Percentiles rank a stretch among this genome's conserved stretches.
Evolutionary conservation across 1,284 basidiomycete species (phyloP).

Genomic region (Irpex sp.): DNA sequence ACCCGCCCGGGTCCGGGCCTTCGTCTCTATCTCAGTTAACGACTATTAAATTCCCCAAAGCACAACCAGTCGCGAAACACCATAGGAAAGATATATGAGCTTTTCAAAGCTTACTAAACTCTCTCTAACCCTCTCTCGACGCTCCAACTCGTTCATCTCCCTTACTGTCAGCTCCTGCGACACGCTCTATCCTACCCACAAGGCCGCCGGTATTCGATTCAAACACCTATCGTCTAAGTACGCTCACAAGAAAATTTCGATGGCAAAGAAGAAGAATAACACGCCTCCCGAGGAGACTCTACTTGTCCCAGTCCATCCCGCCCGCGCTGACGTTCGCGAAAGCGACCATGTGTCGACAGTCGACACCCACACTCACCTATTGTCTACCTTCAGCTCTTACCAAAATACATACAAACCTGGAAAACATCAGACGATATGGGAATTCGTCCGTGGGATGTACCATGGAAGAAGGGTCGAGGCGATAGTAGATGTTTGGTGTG

Average conservation of each 20-base stretch:
- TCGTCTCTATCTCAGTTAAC: not conserved
- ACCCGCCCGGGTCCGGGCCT: no score
- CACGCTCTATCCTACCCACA: not conserved
- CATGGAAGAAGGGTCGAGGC: conserved; percentile 51
- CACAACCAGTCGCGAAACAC: not conserved
- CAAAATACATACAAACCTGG: conserved; percentile 53
- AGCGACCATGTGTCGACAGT: conserved; percentile 44
- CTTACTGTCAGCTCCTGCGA: no score
- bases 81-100: not conserved
- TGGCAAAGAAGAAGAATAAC: conserved; percentile 32
- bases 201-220: not conserved
- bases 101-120: not conserved
- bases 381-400: conserved; percentile 66
- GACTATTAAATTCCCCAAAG: not conserved
- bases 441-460: conserved; percentile 65
- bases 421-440: conserved; percentile 49
- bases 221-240: not conserved
- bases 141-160: not conserved
- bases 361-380: conserved; percentile 79
- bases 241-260: conserved; percentile 7
- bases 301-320: conserved; percentile 23
- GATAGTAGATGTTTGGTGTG: conserved; percentile 83
- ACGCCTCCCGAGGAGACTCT: conserved; percentile 25
- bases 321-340: conserved; percentile 11
- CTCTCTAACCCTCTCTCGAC: not conserved